These are phyloP conservation scores for Aspergillus viridinutans DNA, from an alignment of 2,329 filamentous ascomycete species.

Conservation along the genomic window DNA sequence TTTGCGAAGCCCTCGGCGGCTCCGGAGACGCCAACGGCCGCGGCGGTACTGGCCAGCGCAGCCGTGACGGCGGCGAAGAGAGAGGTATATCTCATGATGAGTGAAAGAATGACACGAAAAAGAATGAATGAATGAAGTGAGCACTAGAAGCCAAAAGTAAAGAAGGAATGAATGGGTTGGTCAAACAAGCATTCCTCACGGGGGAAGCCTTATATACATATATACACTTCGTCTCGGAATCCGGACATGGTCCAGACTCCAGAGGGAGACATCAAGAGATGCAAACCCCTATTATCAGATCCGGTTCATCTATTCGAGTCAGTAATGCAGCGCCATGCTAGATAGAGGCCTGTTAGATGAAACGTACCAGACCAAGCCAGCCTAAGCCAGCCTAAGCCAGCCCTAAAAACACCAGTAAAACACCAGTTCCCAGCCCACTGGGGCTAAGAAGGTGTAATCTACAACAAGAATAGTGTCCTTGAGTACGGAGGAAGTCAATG, in stretches of 20 bases:
- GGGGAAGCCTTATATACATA: not conserved
- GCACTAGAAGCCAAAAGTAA: not conserved
- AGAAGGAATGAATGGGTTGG: not conserved
- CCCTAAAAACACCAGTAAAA: not conserved
- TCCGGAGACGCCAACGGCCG: constrained; percentile 16
- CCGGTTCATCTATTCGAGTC: not conserved
- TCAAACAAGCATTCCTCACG: not conserved
- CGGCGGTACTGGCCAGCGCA: not conserved
- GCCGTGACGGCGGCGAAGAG: constrained; percentile 1
- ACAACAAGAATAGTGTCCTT: not conserved
- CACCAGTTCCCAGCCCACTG: not conserved
- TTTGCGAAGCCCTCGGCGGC: constrained; percentile 44
- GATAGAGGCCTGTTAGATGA: not conserved
- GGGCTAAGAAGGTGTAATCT: not conserved
- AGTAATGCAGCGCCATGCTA: not conserved
- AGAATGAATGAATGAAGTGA: not conserved
- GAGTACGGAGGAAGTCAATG: not conserved
- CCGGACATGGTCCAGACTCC: not conserved
- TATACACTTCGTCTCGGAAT: not conserved
- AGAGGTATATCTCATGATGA: constrained; percentile 1
- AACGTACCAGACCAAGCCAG: not conserved
- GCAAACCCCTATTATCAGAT: not conserved
- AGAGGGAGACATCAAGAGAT: not conserved
- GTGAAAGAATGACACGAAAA: not conserved
- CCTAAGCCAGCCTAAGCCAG: not conserved